Evolutionary conservation across 2,329 filamentous ascomycete genomes (phyloP).

Genomic region (Fusarium pseudograminearum): DNA sequence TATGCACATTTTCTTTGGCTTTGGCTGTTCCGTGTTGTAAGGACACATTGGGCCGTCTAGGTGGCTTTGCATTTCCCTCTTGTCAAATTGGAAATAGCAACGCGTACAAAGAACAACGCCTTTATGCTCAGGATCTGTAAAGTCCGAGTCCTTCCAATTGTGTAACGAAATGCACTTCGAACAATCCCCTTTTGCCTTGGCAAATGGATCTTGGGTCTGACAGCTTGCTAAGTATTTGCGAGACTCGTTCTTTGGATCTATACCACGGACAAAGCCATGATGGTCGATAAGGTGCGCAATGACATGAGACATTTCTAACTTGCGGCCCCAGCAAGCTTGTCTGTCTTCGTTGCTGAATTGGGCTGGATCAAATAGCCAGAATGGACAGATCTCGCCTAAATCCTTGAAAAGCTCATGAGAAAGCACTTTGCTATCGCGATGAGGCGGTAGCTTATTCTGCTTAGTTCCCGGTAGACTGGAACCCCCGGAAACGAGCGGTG

Average conservation of each 20-base stretch:
- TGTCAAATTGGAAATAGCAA: conserved; percentile 35
- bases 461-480: not conserved
- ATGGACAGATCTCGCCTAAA: conserved; percentile 30
- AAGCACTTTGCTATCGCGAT: not conserved
- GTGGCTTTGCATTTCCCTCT: conserved; percentile 33
- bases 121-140: conserved; percentile 16
- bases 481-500: not conserved
- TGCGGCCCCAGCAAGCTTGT: conserved; percentile 28
- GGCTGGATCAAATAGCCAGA: conserved; percentile 21
- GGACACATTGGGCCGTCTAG: conserved; percentile 27
- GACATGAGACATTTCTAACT: conserved; percentile 42
- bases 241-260: conserved; percentile 19
- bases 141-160: conserved; percentile 27
- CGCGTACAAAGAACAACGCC: conserved; percentile 38
- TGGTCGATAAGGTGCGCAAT: conserved; percentile 38
- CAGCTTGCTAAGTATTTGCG: conserved; percentile 39
- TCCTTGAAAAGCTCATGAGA: conserved; percentile 14
- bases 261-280: conserved; percentile 41
- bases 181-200: conserved; percentile 38
- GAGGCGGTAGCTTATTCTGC: not conserved
- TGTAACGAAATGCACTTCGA: conserved; percentile 26
- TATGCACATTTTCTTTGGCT: conserved; percentile 33
- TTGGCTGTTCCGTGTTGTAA: conserved; percentile 36
- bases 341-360: conserved; percentile 22
- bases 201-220: conserved; percentile 1